Evolutionary conservation across 2,329 filamentous ascomycete species (phyloP).

Genomic region (Rhinocladiella mackenziei): DNA sequence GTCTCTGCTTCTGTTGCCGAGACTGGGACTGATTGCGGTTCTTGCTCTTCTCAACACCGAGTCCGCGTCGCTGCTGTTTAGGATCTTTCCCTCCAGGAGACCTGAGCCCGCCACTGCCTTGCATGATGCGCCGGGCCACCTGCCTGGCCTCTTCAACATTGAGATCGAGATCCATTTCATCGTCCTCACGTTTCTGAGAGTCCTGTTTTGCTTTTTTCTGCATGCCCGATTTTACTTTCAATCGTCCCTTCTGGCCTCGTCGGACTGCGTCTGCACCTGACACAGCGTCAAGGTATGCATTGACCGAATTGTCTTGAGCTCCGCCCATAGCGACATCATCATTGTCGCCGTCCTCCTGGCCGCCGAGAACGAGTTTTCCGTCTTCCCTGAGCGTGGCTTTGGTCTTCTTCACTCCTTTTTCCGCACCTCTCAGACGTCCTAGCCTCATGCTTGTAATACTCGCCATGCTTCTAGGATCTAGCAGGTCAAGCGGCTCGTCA

Average conservation of each 20-base stretch:
- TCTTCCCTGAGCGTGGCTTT: conserved; percentile 43
- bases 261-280: conserved; percentile 56
- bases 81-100: conserved; percentile 3
- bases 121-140: conserved; percentile 26
- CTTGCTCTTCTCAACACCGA: conserved; percentile 27
- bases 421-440: conserved; percentile 38
- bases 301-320: conserved; percentile 43
- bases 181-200: conserved; percentile 32
- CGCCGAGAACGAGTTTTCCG: conserved; percentile 44
- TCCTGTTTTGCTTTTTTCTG: conserved; percentile 35
- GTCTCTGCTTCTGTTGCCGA: background rate
- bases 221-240: conserved; percentile 54
- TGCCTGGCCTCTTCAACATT: conserved; percentile 48
- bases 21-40: conserved; percentile 5
- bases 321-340: conserved; percentile 45
- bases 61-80: conserved; percentile 21
- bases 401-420: conserved; percentile 39
- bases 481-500: conserved; percentile 88
- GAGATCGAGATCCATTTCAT: conserved; percentile 45
- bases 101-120: conserved; percentile 12
- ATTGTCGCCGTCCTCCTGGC: conserved; percentile 33
- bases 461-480: conserved; percentile 82
- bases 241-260: conserved; percentile 55
- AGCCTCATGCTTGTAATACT: conserved; percentile 64
- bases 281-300: conserved; percentile 60